Base-by-base conservation (phyloP, 805 yeast species). In the Saccharomycodes ludwigii region DNA sequence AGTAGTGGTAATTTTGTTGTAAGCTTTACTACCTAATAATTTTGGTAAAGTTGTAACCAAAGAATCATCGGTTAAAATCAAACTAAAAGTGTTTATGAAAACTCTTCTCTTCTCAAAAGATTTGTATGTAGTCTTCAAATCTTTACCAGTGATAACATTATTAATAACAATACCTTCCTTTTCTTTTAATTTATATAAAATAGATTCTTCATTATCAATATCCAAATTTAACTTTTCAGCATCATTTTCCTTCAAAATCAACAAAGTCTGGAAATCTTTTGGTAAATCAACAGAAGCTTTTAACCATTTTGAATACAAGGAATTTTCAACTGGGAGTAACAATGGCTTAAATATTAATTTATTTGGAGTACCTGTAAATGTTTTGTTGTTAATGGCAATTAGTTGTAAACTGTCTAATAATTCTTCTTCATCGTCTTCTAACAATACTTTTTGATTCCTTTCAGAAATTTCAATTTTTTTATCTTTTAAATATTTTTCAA, bases 21-120 rank as follows among this genome's bases (percentile, higher is more conserved):
- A 91, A 3, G 71, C 63, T 58, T 82, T 81, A 34, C 96, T 95
- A 33, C 95, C 95, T 41, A 91, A 61, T 22, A 81, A 58, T 44
- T 76, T 73, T 29, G 98, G 98, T 57, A 91, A 66, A 37, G 81
- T 63, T 18, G 85, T 73, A 33, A 84, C 64, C 28, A 88, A 63
- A 22, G 77, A 75, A 40, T 85, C 95, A 58, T 91, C 98, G 32
- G 83, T 76, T 26, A 91, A 51, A 54, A 91, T 82, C 38, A 84
- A 42, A 46, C 85, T 94, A 50, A 71, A 81, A 36, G 72, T 74
- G 11, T 65, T 53, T 26, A 67, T 56, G 38, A 91, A 71, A 40
- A 74, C 76, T 53, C 96, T 75, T 54, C 85, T 76, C 37, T 85
- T 76, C 56, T 91, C 96, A 47, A 62, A 91, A n/a, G 82, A 72